Conservation (phyloP, 129 eudicot genomes). For the Heracleum sosnowskyi region DNA sequence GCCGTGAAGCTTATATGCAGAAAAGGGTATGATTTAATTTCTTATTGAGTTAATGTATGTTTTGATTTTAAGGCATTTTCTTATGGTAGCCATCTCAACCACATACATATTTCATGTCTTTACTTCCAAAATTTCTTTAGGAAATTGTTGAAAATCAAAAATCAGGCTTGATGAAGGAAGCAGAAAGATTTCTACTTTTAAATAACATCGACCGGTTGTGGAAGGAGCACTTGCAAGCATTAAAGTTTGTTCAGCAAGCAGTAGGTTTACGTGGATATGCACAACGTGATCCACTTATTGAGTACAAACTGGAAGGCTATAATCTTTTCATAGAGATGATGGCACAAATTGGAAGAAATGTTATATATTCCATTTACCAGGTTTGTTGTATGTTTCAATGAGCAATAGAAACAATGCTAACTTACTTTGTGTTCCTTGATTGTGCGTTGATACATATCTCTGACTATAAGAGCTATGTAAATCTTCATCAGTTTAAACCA, state of each 20-base stretch:
- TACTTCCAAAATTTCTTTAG: slow-evolving; percentile 20
- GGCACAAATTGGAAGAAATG: slow-evolving; percentile 97
- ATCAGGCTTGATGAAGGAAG: slow-evolving; percentile 94
- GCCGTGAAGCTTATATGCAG: slow-evolving; percentile 87
- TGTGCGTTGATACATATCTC: not conserved
- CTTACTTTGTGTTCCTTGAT: not conserved
- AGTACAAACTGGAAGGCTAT: slow-evolving; percentile 98
- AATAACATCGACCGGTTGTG: slow-evolving; percentile 96
- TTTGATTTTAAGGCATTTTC: not conserved
- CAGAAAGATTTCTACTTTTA: slow-evolving; percentile 80
- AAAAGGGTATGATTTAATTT: slow-evolving; percentile 48
- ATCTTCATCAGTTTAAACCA: slow-evolving; percentile 62
- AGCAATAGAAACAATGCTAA: not conserved
- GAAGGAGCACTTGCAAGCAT: slow-evolving; percentile 99
- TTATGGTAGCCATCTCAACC: not conserved
- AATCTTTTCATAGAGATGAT: slow-evolving; percentile 97
- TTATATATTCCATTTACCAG: slow-evolving; percentile 92
- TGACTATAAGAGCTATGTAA: not conserved
- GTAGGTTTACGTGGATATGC: too few relatives aligned
- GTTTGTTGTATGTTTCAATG: slow-evolving; percentile 20
- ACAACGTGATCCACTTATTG: slow-evolving; percentile 98
- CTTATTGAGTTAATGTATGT: too few relatives aligned
- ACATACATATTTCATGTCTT: not conserved
- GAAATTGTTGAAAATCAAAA: slow-evolving; percentile 85
- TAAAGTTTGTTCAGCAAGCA: slow-evolving; percentile 97